Percentiles rank a stretch among this genome's conserved stretches.
phyloP scores from a whole-genome alignment of 2,329 filamentous ascomycete species.

The Cordyceps farinosa region DNA sequence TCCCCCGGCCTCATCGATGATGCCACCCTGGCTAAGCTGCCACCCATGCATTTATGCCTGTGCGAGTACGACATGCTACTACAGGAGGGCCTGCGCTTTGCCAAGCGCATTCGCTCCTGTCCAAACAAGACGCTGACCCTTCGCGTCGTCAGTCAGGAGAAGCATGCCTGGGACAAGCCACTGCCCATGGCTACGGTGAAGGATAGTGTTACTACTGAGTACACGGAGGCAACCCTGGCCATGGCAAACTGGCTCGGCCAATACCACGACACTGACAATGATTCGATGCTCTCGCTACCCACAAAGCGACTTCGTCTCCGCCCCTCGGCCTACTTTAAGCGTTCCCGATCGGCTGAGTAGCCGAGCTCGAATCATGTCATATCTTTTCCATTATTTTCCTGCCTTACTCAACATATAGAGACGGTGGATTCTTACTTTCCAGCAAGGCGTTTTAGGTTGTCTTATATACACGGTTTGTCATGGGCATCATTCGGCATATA shows the following conservation, averaged over 20 bases:
- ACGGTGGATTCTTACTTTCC: background rate
- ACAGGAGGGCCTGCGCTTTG: constrained; percentile 57
- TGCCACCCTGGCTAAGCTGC: constrained; percentile 48
- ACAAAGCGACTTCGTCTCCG: constrained; percentile 31
- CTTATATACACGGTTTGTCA: background rate
- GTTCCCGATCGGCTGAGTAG: constrained; percentile 13
- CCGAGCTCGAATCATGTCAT: background rate
- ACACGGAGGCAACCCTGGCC: constrained; percentile 39
- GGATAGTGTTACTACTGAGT: constrained; percentile 43
- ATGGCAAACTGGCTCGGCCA: constrained; percentile 42
- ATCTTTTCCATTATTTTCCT: background rate
- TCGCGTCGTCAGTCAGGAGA: constrained; percentile 44
- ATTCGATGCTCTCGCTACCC: constrained; percentile 34
- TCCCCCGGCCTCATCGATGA: constrained; percentile 56
- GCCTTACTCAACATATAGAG: background rate
- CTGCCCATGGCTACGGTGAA: constrained; percentile 40
- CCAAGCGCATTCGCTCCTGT: constrained; percentile 47
- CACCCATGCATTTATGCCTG: constrained; percentile 54
- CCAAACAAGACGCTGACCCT: constrained; percentile 31
- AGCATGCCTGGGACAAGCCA: constrained; percentile 49
- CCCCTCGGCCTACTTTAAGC: constrained; percentile 21
- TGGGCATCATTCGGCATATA: constrained; percentile 1
- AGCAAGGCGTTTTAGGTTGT: constrained; percentile 6
- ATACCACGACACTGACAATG: constrained; percentile 34
- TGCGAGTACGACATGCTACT: constrained; percentile 66